These are phyloP conservation scores for Neofusicoccum ribis DNA, from an alignment of 2,329 filamentous ascomycete species.

Conservation along the genomic window DNA sequence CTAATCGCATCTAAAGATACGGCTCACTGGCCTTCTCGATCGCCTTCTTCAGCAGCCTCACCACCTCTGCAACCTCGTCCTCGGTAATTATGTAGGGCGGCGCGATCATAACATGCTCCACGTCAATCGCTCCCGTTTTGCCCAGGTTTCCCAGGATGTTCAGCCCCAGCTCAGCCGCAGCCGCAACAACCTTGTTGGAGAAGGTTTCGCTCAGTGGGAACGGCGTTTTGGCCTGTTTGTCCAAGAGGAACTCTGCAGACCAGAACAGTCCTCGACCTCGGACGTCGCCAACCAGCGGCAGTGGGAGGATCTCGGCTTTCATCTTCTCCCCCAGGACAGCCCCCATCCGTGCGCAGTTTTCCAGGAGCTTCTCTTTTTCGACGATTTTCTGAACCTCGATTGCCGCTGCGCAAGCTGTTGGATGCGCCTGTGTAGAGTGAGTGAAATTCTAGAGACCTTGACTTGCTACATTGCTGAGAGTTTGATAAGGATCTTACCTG, in stretches of 20 bases:
- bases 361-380: background rate
- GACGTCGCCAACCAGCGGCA: constrained; percentile 14
- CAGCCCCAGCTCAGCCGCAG: background rate
- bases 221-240: constrained; percentile 9
- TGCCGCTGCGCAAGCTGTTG: constrained; percentile 16
- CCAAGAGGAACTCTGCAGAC: constrained; percentile 6
- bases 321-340: constrained; percentile 1
- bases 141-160: constrained; percentile 16
- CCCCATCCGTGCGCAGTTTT: constrained; percentile 10
- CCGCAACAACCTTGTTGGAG: constrained; percentile 6
- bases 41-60: constrained; percentile 9
- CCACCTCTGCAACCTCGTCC: constrained; percentile 1
- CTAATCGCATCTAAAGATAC: background rate
- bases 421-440: background rate
- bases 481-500: background rate
- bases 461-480: no score
- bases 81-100: constrained; percentile 15
- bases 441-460: background rate
- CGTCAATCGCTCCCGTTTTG: constrained; percentile 9
- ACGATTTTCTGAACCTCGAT: constrained; percentile 18
- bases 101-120: constrained; percentile 16
- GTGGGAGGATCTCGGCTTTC: constrained; percentile 8
- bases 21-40: constrained; percentile 13
- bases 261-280: constrained; percentile 12
- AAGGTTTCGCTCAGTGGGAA: constrained; percentile 2